Percentiles rank a stretch among this genome's conserved stretches.
phyloP scores from a whole-genome alignment of 2,329 filamentous ascomycete genomes.

The Penicillium oxalicum region DNA sequence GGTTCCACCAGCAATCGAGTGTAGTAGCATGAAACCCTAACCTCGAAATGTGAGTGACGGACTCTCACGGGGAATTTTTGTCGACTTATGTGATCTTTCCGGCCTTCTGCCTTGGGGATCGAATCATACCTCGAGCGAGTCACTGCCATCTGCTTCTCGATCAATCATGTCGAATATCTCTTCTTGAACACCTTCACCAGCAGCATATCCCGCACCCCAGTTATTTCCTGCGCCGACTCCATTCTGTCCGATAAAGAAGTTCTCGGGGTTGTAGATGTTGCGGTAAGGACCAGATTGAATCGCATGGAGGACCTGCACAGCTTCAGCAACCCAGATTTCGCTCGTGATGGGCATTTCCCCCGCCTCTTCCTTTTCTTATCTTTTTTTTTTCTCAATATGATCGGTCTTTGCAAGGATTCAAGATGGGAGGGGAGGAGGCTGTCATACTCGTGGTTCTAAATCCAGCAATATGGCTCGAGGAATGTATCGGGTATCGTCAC shows the following conservation, averaged over 20 bases:
- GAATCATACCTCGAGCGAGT: constrained; percentile 72
- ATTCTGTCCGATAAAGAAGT: constrained; percentile 94
- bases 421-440: not conserved
- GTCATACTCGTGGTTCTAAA: constrained; percentile 74
- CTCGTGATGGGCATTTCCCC: too few relatives aligned
- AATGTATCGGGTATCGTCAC: constrained; percentile 97
- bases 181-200: constrained; percentile 84
- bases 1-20: constrained; percentile 95
- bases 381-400: too few relatives aligned
- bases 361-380: too few relatives aligned
- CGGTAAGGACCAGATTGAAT: constrained; percentile 93
- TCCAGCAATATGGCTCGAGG: constrained; percentile 93
- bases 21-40: constrained; percentile 94
- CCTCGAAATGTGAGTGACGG: not conserved
- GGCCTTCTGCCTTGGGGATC: too few relatives aligned
- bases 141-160: constrained; percentile 93
- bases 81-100: too few relatives aligned
- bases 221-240: constrained; percentile 94
- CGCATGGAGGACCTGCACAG: constrained; percentile 68
- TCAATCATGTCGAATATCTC: constrained; percentile 99
- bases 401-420: too few relatives aligned
- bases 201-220: constrained; percentile 94
- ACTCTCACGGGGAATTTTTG: not conserved
- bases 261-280: constrained; percentile 99
- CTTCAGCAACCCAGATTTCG: constrained; percentile 5